phyloP scores from a whole-genome alignment of 352 stramenopile species.

The Aphanomyces euteiches region DNA sequence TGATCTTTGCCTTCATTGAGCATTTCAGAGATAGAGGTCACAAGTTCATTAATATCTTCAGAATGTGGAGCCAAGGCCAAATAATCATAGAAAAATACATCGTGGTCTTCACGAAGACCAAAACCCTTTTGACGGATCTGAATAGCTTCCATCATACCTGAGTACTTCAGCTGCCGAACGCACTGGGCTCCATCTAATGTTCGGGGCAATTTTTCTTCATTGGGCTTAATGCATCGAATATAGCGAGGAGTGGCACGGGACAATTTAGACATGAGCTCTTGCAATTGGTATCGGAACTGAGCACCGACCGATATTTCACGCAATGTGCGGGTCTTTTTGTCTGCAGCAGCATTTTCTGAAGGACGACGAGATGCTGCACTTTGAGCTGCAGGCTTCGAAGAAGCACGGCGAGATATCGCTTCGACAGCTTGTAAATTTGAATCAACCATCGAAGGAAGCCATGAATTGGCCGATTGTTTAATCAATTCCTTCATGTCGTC shows the following conservation, averaged over 20 bases:
- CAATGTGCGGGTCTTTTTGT: constrained; percentile 76
- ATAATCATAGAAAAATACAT: constrained; percentile 90
- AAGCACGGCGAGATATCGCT: constrained; percentile 40
- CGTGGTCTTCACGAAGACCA: constrained; percentile 81
- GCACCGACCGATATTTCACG: constrained; percentile 81
- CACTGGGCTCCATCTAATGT: constrained; percentile 80
- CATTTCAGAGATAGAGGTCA: constrained; percentile 81
- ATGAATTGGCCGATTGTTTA: constrained; percentile 76
- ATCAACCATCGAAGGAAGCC: constrained; percentile 82
- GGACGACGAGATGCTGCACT: constrained; percentile 66
- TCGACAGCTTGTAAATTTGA: constrained; percentile 84
- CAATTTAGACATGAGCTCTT: constrained; percentile 88
- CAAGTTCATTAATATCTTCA: constrained; percentile 78
- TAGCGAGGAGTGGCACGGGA: constrained; percentile 83
- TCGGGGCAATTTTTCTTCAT: constrained; percentile 74
- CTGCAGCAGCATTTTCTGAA: constrained; percentile 40
- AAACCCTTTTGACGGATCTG: constrained; percentile 87
- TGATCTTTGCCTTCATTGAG: constrained; percentile 83
- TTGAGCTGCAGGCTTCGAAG: constrained; percentile 30
- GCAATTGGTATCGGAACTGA: constrained; percentile 86
- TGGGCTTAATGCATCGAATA: constrained; percentile 86
- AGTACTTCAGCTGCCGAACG: constrained; percentile 87
- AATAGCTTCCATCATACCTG: constrained; percentile 89
- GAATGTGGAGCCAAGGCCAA: constrained; percentile 77
- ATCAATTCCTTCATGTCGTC: constrained; percentile 92